Base-by-base conservation (phyloP, 1,284 basidiomycete genomes). In the Cryptococcus floricola region DNA sequence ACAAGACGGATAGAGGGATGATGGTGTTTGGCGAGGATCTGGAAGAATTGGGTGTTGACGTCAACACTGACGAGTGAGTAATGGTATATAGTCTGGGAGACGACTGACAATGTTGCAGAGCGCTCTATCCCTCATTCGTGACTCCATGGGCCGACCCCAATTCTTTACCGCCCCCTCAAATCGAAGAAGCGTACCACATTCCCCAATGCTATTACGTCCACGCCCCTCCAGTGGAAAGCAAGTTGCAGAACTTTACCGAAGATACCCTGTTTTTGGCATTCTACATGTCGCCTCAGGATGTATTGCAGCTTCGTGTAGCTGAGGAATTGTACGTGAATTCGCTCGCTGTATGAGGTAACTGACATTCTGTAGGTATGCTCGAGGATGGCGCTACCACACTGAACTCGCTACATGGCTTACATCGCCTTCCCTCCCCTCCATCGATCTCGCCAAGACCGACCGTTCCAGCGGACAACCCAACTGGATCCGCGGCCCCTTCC, bases 191-290 rank as follows among this genome's bases (percentile, higher is more conserved):
- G 47, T 98, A 89, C 73, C 88, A 91, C 66, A 82, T 97, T 56
- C 95, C 95, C 16, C 81, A 85, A 48, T 98, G 94, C 79, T 98
- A 98, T 71, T 92, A 88, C 73, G 94, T 98, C 43, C 88, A 91
- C 65, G 87, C 95, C 37, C 89, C 91, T 28, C 86, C 92, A 48
- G 89, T 91, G 6, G 87, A 91, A 58, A 84, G 79, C 63, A 98
- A 98, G 80, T 87, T 90, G 34, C 82, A 83, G 9, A 87, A 87
- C 61, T 97, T 98, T 76, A 89, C 88, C 71, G 95, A 98, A 77
- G 95, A 98, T 80, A 98, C 95, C 28, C 79, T 98, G 39, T 98
- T 98, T 79, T 97, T 92, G 83, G 95, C 97, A 85, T 98, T 98
- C 81, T 98, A 98, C 80, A 87, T 91, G 58, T 87, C 86, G 75